phyloP scores from a whole-genome alignment of 2,329 filamentous ascomycete species.

The Aspergillus ochraceus region DNA sequence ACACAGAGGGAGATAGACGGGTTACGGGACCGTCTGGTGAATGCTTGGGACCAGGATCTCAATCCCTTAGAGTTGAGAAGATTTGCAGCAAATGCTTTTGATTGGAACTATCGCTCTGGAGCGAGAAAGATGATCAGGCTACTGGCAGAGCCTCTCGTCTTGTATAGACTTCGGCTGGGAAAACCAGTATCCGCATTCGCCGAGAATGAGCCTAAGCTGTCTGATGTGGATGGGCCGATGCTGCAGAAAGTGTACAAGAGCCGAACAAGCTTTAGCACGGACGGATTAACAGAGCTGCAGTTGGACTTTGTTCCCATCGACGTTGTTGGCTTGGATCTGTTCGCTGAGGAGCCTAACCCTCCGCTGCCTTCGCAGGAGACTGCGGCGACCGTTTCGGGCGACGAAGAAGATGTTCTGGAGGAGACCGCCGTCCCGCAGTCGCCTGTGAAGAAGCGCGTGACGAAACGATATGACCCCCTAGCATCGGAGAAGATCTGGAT shows the following conservation, averaged over 20 bases:
- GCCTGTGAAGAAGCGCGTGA: conserved; percentile 26
- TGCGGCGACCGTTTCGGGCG: conserved; percentile 27
- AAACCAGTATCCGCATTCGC: conserved; percentile 37
- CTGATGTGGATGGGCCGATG: conserved; percentile 52
- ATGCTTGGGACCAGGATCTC: conserved; percentile 61
- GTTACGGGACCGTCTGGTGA: conserved; percentile 52
- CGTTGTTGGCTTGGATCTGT: conserved; percentile 75
- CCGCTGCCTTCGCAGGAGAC: conserved; percentile 39
- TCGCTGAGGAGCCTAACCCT: conserved; percentile 66
- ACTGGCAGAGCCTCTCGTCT: conserved; percentile 74
- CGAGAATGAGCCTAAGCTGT: conserved; percentile 30
- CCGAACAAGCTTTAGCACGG: conserved; percentile 71
- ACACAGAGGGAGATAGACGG: conserved; percentile 55
- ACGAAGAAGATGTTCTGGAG: conserved; percentile 33
- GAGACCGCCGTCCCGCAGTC: conserved; percentile 22
- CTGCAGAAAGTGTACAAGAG: conserved; percentile 67
- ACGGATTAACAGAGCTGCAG: conserved; percentile 73
- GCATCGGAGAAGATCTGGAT: conserved; percentile 69
- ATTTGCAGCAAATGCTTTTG: conserved; percentile 78
- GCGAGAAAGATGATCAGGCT: conserved; percentile 82
- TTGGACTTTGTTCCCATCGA: conserved; percentile 74
- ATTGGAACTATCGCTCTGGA: conserved; percentile 77
- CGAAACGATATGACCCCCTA: conserved; percentile 60
- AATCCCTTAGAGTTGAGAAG: conserved; percentile 67
- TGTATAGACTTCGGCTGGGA: conserved; percentile 53